These are phyloP conservation scores for Boletus tomentosulus DNA, from an alignment of 768 basidiomycete species.

Conservation along the genomic window DNA sequence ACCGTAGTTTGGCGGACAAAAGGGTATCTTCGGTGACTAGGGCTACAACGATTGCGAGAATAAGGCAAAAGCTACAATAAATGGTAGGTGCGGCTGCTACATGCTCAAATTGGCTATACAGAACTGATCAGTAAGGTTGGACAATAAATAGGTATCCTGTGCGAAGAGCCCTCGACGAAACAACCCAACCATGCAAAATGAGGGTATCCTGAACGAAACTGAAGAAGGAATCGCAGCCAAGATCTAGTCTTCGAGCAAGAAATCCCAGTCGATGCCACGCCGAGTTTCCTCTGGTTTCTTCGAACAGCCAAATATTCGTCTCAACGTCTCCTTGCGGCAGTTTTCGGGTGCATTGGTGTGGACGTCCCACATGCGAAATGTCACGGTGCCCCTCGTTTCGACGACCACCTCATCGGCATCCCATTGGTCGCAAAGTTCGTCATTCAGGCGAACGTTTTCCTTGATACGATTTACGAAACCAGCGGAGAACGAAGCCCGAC, in stretches of 20 bases:
- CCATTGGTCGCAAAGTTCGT: constrained; percentile 30
- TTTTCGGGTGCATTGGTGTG: constrained; percentile 62
- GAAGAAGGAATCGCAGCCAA: background rate
- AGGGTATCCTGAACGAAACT: constrained; percentile 15
- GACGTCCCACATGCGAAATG: constrained; percentile 79
- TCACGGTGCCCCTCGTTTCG: constrained; percentile 54
- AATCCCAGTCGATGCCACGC: constrained; percentile 67
- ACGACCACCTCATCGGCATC: constrained; percentile 63
- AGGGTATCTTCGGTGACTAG: constrained; percentile 12
- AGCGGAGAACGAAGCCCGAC: constrained; percentile 56
- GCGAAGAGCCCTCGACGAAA: constrained; percentile 3
- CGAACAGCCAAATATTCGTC: constrained; percentile 56
- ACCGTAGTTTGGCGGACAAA: background rate
- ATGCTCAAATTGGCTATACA: constrained; percentile 23
- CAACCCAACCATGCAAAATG: constrained; percentile 3
- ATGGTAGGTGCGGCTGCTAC: constrained; percentile 22
- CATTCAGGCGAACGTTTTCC: constrained; percentile 48
- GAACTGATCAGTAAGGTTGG: constrained; percentile 8
- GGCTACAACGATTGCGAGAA: constrained; percentile 18
- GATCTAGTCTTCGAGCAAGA: constrained; percentile 62
- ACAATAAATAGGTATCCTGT: constrained; percentile 20
- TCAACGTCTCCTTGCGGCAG: constrained; percentile 55
- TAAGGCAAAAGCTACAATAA: constrained; percentile 19
- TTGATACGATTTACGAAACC: constrained; percentile 71
- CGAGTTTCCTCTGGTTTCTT: constrained; percentile 48